Evolutionary conservation across 169 alveolate species (phyloP).

Genomic region (Plasmodium gonderi): DNA sequence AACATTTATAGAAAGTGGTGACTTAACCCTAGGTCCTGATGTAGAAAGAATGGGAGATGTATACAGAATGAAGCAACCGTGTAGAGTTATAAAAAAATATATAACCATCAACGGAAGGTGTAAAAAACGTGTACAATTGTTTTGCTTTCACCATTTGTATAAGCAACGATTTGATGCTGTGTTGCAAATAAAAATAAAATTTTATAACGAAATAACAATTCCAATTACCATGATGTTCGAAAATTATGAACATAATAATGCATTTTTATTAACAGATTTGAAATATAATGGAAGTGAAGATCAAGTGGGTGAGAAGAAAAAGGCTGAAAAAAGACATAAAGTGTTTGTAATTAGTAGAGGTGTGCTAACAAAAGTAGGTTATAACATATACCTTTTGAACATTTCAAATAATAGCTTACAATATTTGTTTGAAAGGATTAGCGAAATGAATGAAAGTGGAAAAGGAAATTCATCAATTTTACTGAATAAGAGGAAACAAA

Average conservation of each 20-base stretch:
- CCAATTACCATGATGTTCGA: conserved; percentile 56
- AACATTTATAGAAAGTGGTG: background rate
- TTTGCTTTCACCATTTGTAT: conserved; percentile 52
- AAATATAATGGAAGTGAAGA: background rate
- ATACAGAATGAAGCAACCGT: background rate
- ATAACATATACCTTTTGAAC: conserved; percentile 24
- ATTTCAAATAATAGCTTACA: conserved; percentile 20
- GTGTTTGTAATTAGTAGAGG: conserved; percentile 34
- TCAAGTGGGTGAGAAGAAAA: background rate
- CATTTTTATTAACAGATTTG: conserved; percentile 16
- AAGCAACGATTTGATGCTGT: conserved; percentile 15
- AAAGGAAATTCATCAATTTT: background rate
- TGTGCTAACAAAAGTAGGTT: background rate
- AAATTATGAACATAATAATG: conserved; percentile 22
- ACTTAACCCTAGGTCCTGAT: background rate
- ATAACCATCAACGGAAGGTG: conserved; percentile 40
- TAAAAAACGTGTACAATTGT: conserved; percentile 15
- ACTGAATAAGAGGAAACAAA: background rate
- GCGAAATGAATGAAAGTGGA: background rate
- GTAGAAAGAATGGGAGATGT: too few species aligned
- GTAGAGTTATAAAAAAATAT: conserved; percentile 25
- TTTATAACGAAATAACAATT: conserved; percentile 24
- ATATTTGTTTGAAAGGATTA: conserved; percentile 21
- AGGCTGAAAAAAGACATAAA: background rate
- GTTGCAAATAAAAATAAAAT: conserved; percentile 38